A percentile compares a stretch with the other conserved stretches of the same genome.
Conservation (phyloP, 768 basidiomycete species). For the Amanita jacksonii region DNA sequence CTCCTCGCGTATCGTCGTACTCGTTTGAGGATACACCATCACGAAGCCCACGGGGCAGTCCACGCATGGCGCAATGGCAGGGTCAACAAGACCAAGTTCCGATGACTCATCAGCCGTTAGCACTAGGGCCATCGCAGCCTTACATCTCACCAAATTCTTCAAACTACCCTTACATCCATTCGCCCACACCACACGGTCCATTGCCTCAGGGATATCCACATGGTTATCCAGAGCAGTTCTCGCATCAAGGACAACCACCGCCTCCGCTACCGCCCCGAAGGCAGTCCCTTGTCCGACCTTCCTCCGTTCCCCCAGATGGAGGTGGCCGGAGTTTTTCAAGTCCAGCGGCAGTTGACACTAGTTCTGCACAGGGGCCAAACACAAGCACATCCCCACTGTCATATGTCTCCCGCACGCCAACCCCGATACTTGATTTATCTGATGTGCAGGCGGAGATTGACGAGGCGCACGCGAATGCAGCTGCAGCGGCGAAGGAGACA, state of each 20-base stretch:
- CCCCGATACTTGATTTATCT: slow-evolving; percentile 57
- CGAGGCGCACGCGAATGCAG: slow-evolving; percentile 62
- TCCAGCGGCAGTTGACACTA: background rate
- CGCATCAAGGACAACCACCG: slow-evolving; percentile 10
- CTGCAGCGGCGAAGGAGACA: slow-evolving; percentile 63
- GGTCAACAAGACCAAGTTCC: no score
- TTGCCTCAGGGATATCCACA: no score
- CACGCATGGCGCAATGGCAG: no score
- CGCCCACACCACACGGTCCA: slow-evolving; percentile 14
- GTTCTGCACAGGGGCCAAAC: background rate
- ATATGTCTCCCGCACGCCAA: slow-evolving; percentile 60
- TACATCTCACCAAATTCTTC: slow-evolving; percentile 17
- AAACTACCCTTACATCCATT: slow-evolving; percentile 7
- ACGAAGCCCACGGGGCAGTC: slow-evolving; percentile 24
- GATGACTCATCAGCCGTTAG: slow-evolving; percentile 37
- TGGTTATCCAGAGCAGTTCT: slow-evolving; percentile 7
- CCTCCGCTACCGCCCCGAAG: slow-evolving; percentile 36
- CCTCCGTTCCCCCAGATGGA: no score
- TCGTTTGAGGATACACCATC: slow-evolving; percentile 44
- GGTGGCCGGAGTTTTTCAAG: no score
- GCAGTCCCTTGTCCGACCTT: slow-evolving; percentile 28
- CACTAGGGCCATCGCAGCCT: slow-evolving; percentile 40
- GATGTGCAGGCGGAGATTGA: slow-evolving; percentile 75
- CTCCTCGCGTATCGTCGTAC: slow-evolving; percentile 26
- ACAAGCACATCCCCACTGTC: slow-evolving; percentile 11